These are phyloP conservation scores for Silene conica DNA, from an alignment of 148 eudicot species.

Conservation along the genomic window DNA sequence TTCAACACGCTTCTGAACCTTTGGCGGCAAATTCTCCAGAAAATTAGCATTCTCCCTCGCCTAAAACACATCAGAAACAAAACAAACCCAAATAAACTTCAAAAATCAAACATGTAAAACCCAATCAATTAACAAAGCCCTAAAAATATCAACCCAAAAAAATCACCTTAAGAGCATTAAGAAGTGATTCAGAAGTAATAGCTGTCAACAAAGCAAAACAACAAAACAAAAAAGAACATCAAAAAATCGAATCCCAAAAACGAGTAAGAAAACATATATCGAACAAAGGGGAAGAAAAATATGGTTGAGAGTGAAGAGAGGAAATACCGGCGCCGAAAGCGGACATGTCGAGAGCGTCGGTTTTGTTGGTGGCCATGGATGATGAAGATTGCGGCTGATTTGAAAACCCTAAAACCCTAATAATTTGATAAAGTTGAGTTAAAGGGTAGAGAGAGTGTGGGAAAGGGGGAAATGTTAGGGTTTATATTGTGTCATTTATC, in stretches of 20 bases:
- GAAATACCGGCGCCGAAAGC: conserved; percentile 20
- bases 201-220: not conserved
- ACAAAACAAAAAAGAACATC: not conserved
- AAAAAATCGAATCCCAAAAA: too few relatives aligned
- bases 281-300: not conserved
- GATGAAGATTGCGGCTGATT: not conserved
- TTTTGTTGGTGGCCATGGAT: conserved; percentile 11
- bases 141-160: not conserved
- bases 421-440: not conserved
- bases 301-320: not conserved
- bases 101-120: not conserved
- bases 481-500: not conserved
- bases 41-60: conserved; percentile 7
- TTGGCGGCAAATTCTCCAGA: conserved; percentile 24
- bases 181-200: conserved; percentile 19
- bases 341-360: conserved; percentile 21
- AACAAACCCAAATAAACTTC: too few relatives aligned
- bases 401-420: conserved; percentile 20
- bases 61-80: conserved; percentile 5
- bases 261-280: not conserved
- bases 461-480: not conserved
- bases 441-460: not conserved
- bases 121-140: not conserved
- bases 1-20: conserved; percentile 32
- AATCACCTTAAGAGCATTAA: conserved; percentile 23